Base-by-base conservation (phyloP, 257 asterid species). In the Solanum virginianum region DNA sequence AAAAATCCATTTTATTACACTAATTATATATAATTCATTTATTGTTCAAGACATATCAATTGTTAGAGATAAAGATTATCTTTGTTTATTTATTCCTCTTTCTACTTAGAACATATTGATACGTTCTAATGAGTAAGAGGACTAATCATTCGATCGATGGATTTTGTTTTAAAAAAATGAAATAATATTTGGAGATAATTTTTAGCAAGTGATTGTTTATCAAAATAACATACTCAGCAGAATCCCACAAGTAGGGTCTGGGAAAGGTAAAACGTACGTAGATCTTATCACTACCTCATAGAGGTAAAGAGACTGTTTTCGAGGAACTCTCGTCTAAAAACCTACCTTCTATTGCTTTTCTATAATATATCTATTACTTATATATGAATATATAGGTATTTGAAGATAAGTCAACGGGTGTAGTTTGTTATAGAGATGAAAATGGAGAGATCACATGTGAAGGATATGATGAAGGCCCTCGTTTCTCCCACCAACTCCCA, bases 381-480 rank as follows among this genome's bases (percentile, higher is more conserved):
- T 43, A n/a, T 81, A 43, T 8, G 10, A 29, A 18, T 55, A 55
- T 56, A 56, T 82, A 84, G 86, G 88, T 88, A 18, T 88, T 82
- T 79, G 90, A 88, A 59, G 90, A 88, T 85, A 56, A 51, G 63
- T 66, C 83, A 18, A 74, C 59, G 20, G 90, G 88, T 55, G 81
- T 85, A 41, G 86, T 88, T 68, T 88, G 88, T 65, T 88, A 88
- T 41, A 74, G 62, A 45, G 86, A 88, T 66, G 90, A 77, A n/a
- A 75, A 66, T 54, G 88, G 90, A 32, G 90, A 88, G 80, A 83
- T 85, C 39, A 54, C 32, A 17, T 88, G 90, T 22, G 90, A 88
- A 85, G 90, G 88, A 36, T 53, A 82, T 32, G 90, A 88, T 47
- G 90, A 88, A 55, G 90, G 88, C 10, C 90, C 88, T 85, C 86